Percentiles rank a stretch among this genome's conserved stretches.
Evolutionary conservation across 208 protist species (phyloP).

Genomic region (Phytomonas serpens): DNA sequence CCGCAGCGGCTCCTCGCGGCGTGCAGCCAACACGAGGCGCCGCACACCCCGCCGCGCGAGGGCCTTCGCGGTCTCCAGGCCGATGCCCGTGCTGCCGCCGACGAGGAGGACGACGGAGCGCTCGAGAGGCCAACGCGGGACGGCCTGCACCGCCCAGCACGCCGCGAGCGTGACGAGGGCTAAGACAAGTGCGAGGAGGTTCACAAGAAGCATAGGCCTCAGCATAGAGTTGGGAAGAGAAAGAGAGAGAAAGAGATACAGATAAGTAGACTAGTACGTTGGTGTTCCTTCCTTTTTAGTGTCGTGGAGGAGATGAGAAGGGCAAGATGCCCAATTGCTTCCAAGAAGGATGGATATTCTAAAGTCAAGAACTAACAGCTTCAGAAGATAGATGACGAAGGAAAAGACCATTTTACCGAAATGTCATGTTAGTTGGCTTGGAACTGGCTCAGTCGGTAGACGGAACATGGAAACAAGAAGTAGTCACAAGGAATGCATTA

Average conservation of each 20-base stretch:
- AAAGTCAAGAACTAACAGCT: conserved; percentile 4
- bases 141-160: conserved; percentile 41
- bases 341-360: background rate
- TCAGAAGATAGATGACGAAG: background rate
- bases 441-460: background rate
- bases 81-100: conserved; percentile 82
- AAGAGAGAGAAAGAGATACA: background rate
- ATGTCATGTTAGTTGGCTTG: background rate
- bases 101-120: conserved; percentile 69
- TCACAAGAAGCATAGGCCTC: background rate
- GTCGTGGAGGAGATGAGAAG: background rate
- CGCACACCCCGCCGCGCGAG: conserved; percentile 36
- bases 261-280: background rate
- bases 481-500: background rate
- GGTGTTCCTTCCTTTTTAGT: background rate
- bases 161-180: conserved; percentile 18
- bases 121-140: conserved; percentile 39
- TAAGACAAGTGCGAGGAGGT: conserved; percentile 19
- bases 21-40: conserved; percentile 63
- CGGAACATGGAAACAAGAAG: conserved; percentile 1
- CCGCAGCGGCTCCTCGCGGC: conserved; percentile 47
- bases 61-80: conserved; percentile 53
- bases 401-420: background rate
- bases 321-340: background rate
- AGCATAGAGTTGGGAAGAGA: background rate